phyloP scores from a whole-genome alignment of 768 basidiomycete species.

The Clavaria fumosa region DNA sequence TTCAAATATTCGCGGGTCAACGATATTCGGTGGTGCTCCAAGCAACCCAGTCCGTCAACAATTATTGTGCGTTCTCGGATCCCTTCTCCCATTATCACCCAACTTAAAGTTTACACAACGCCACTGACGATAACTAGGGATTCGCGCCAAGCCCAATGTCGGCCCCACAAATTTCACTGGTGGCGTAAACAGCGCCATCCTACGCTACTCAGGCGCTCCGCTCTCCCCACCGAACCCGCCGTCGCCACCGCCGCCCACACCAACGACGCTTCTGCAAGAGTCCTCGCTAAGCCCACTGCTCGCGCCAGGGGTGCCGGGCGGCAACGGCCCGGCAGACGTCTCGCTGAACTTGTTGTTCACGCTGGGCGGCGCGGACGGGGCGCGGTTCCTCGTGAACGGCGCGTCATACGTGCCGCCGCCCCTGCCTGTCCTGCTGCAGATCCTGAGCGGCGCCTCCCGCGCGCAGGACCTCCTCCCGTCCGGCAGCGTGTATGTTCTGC shows the following conservation, averaged over 20 bases:
- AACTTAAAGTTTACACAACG: constrained; percentile 26
- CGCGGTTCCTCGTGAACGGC: constrained; percentile 14
- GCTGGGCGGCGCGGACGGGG: constrained; percentile 9
- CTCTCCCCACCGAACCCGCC: constrained; percentile 21
- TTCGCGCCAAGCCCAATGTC: constrained; percentile 24
- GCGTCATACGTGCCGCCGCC: constrained; percentile 12
- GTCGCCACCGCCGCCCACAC: constrained; percentile 10
- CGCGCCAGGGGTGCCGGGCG: constrained; percentile 23
- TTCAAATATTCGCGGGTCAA: constrained; percentile 26
- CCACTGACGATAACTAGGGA: constrained; percentile 29
- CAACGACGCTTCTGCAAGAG: constrained; percentile 23
- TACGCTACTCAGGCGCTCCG: constrained; percentile 31
- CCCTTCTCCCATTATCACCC: constrained; percentile 31
- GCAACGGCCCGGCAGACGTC: constrained; percentile 26
- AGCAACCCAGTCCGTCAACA: constrained; percentile 17
- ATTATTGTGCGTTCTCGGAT: constrained; percentile 28
- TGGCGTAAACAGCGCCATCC: constrained; percentile 39
- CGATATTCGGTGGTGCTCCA: constrained; percentile 24
- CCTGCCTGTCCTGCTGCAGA: constrained; percentile 9
- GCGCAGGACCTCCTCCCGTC: constrained; percentile 28
- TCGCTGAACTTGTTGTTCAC: constrained; percentile 18
- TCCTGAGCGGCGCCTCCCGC: constrained; percentile 4
- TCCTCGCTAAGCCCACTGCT: constrained; percentile 16
- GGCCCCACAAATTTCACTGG: constrained; percentile 23
- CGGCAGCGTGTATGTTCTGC: constrained; percentile 32